Evolutionary conservation across 2,329 filamentous ascomycete genomes (phyloP).

Genomic region (Zalaria sp.): DNA sequence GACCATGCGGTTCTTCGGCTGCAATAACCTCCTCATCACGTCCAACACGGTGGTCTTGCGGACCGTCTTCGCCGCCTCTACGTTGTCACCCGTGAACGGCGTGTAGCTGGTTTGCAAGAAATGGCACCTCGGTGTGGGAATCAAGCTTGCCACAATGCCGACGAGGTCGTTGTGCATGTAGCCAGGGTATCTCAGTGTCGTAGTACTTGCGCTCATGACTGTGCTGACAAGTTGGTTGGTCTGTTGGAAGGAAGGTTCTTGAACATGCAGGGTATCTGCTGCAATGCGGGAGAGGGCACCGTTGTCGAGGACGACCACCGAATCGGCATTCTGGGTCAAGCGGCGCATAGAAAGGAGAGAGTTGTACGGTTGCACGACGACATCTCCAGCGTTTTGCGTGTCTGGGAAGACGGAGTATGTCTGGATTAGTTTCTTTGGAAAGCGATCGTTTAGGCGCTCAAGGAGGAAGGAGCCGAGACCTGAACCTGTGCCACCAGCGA

Average conservation of each 20-base stretch:
- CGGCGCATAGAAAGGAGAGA: constrained; percentile 83
- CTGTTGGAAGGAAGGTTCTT: constrained; percentile 91
- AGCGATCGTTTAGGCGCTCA: constrained; percentile 89
- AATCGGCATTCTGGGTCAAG: constrained; percentile 90
- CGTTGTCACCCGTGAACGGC: constrained; percentile 89
- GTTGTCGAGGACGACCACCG: constrained; percentile 93
- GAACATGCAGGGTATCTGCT: constrained; percentile 83
- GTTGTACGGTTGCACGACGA: constrained; percentile 98
- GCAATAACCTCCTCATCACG: constrained; percentile 87
- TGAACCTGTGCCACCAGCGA: constrained; percentile 90
- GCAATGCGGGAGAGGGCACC: constrained; percentile 87
- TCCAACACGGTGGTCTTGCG: constrained; percentile 96
- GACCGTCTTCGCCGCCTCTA: constrained; percentile 93
- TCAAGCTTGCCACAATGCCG: constrained; percentile 88
- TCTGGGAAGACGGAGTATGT: constrained; percentile 98
- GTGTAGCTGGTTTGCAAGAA: constrained; percentile 99
- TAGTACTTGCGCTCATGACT: constrained; percentile 97
- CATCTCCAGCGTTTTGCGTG: constrained; percentile 71
- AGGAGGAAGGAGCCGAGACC: constrained; percentile 91
- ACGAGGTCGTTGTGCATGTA: constrained; percentile 99
- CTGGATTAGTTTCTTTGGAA: constrained; percentile 98
- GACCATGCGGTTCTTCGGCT: constrained; percentile 99
- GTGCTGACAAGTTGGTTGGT: constrained; percentile 94
- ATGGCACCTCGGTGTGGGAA: constrained; percentile 91
- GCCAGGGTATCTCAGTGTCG: constrained; percentile 87